Evolutionary conservation across 2,329 filamentous ascomycete genomes (phyloP).

Genomic region (Scleromitrula shiraiana): DNA sequence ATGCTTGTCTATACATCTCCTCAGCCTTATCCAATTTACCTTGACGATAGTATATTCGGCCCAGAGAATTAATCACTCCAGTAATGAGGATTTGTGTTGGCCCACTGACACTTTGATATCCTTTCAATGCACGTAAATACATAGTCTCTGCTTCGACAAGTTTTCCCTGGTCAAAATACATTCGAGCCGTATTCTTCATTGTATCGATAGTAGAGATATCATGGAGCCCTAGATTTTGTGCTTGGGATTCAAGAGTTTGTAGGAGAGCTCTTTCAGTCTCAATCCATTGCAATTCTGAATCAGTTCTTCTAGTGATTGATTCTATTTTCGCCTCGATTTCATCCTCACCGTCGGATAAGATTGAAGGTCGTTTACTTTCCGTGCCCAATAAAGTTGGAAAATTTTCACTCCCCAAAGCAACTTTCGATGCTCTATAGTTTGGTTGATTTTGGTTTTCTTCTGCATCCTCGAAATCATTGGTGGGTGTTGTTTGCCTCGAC

Average conservation of each 20-base stretch:
- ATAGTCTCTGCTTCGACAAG: slow-evolving; percentile 17
- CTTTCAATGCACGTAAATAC: slow-evolving; percentile 11
- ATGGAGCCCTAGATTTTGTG: slow-evolving; percentile 6
- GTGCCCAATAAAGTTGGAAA: too few species aligned
- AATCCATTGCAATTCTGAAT: not conserved
- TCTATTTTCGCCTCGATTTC: too few species aligned
- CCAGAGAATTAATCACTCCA: slow-evolving; percentile 9
- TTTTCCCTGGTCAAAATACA: slow-evolving; percentile 13
- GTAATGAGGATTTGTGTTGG: slow-evolving; percentile 10
- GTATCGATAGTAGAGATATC: slow-evolving; percentile 11
- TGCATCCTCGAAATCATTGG: too few species aligned
- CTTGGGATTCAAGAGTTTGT: slow-evolving; percentile 2
- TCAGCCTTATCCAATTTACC: slow-evolving; percentile 14
- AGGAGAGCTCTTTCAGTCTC: not conserved
- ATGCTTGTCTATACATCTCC: slow-evolving; percentile 25
- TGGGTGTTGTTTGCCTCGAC: too few species aligned
- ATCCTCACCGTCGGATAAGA: too few species aligned
- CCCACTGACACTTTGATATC: slow-evolving; percentile 8
- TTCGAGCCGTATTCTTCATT: slow-evolving; percentile 8
- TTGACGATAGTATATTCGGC: slow-evolving; percentile 7
- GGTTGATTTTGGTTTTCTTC: too few species aligned
- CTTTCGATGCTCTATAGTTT: too few species aligned
- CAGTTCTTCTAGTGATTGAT: too few species aligned
- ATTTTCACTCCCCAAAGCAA: too few species aligned
- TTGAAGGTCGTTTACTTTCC: too few species aligned